Evolutionary conservation across 202 grass and related monocot species (phyloP).

Genomic region (Saccharum hybrid): DNA sequence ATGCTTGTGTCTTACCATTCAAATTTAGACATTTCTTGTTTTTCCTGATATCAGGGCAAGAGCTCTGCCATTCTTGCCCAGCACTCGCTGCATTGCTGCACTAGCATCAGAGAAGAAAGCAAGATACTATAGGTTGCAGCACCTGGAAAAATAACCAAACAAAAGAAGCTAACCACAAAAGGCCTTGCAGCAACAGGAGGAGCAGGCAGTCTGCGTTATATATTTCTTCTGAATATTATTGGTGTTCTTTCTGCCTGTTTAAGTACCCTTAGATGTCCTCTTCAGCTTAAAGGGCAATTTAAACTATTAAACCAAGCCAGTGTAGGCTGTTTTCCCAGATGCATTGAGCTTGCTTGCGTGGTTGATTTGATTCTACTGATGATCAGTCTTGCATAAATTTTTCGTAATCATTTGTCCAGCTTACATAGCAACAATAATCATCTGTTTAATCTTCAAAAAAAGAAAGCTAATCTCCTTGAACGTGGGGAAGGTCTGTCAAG

Average conservation of each 20-base stretch:
- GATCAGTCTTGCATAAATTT: neutral
- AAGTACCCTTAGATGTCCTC: neutral
- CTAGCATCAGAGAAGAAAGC: constrained; percentile 3
- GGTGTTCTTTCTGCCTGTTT: neutral
- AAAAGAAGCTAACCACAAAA: neutral
- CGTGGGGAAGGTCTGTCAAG: neutral
- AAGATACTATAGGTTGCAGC: neutral
- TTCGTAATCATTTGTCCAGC: neutral
- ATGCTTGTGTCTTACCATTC: neutral
- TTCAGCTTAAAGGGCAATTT: constrained; percentile 18
- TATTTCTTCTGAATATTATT: constrained; percentile 14
- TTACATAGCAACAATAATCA: neutral
- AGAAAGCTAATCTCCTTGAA: neutral
- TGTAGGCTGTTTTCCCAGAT: neutral
- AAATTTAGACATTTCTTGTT: constrained; percentile 16
- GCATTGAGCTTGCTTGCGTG: neutral
- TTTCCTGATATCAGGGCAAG: neutral
- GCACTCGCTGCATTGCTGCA: neutral
- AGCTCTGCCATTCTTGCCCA: neutral
- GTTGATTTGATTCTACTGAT: constrained; percentile 4
- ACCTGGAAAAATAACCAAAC: neutral
- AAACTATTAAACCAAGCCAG: neutral
- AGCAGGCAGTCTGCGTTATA: neutral
- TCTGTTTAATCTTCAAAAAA: neutral
- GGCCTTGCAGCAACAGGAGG: neutral